These are phyloP conservation scores for Suillus sp. DNA, from an alignment of 768 basidiomycete species.

Conservation along the genomic window DNA sequence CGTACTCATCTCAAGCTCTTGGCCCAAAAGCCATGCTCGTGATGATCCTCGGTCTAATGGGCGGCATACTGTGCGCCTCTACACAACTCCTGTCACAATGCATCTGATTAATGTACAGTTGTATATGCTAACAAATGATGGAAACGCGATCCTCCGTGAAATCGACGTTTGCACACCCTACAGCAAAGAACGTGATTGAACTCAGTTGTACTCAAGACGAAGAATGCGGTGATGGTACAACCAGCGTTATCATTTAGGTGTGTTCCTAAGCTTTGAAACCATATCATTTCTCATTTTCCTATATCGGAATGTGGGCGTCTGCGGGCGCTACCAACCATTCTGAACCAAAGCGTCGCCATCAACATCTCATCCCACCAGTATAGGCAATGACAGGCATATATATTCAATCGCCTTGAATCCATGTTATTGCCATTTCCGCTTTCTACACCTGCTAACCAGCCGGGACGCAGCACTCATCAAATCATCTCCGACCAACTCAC, in stretches of 20 bases:
- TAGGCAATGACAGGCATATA: too few relatives aligned
- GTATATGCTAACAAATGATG: slow-evolving; percentile 92
- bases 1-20: too few relatives aligned
- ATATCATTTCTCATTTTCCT: background rate
- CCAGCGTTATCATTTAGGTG: slow-evolving; percentile 97
- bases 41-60: slow-evolving; percentile 99
- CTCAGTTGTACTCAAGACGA: slow-evolving; percentile 97
- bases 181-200: slow-evolving; percentile 99
- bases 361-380: too few relatives aligned
- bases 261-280: slow-evolving; percentile 19
- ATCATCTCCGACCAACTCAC: too few relatives aligned
- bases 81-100: background rate
- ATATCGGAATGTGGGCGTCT: too few relatives aligned
- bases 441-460: too few relatives aligned
- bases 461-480: too few relatives aligned
- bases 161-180: slow-evolving; percentile 99
- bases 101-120: background rate
- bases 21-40: slow-evolving; percentile 99
- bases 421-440: too few relatives aligned
- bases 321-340: too few relatives aligned
- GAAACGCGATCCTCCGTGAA: slow-evolving; percentile 97
- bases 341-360: too few relatives aligned
- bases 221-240: slow-evolving; percentile 98
- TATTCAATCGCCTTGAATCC: too few relatives aligned
- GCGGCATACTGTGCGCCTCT: slow-evolving; percentile 83